These are phyloP conservation scores for Acanthamoeba culbertsoni DNA, from an alignment of 208 protist species.

Conservation along the genomic window DNA sequence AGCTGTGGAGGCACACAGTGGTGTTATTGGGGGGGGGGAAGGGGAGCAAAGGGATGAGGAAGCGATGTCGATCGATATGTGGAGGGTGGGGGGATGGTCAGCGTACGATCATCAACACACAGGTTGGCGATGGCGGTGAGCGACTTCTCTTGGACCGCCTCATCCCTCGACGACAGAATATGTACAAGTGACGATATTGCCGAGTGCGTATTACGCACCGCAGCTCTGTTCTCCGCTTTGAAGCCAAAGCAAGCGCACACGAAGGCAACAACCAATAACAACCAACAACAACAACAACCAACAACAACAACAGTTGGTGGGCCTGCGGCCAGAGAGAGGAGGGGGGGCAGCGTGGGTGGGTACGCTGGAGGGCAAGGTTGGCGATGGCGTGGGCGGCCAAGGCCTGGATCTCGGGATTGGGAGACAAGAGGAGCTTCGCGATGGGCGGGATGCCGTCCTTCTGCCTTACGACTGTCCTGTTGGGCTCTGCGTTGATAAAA, in stretches of 20 bases:
- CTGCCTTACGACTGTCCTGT: not conserved
- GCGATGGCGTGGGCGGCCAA: conserved; percentile 29
- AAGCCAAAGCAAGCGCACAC: not conserved
- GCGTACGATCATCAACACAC: conserved; percentile 42
- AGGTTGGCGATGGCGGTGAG: conserved; percentile 52
- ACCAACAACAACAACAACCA: not conserved
- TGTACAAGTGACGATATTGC: not conserved
- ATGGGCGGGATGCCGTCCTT: conserved; percentile 28
- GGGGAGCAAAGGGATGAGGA: no score
- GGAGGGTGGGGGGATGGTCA: not conserved
- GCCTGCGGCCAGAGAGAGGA: not conserved
- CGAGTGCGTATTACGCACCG: not conserved
- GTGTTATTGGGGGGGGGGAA: not conserved
- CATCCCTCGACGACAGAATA: not conserved
- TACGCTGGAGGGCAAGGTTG: conserved; percentile 18
- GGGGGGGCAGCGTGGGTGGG: not conserved
- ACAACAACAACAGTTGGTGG: not conserved
- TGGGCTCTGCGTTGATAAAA: no score
- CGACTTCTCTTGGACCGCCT: not conserved
- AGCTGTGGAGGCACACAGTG: no score
- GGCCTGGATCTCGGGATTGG: not conserved
- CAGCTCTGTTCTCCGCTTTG: conserved; percentile 40
- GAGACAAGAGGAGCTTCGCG: not conserved
- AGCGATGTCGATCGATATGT: no score
- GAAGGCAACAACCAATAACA: not conserved